Percentiles rank a stretch among this genome's conserved stretches.
These are phyloP conservation scores for Ceratobasidium sp. DNA, from an alignment of 1,284 basidiomycete genomes.

Conservation along the genomic window DNA sequence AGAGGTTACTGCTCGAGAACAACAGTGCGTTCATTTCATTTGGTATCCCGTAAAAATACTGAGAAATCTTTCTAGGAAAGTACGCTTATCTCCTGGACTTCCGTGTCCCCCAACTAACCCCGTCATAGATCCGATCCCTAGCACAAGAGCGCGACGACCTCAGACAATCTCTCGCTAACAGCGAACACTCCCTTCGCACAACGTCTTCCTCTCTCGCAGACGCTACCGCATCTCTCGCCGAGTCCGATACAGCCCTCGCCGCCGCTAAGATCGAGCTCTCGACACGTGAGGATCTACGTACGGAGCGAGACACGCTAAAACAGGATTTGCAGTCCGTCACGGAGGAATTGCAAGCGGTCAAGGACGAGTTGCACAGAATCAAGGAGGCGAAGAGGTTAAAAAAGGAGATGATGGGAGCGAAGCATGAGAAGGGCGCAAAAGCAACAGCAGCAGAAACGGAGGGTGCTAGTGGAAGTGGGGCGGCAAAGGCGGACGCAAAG, in stretches of 20 bases:
- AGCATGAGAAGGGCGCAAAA: slow-evolving; percentile 35
- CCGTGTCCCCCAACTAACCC: neutral
- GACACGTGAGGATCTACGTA: slow-evolving; percentile 4
- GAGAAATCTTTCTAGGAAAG: slow-evolving; percentile 33
- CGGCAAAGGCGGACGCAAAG: neutral
- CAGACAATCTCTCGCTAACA: slow-evolving; percentile 16
- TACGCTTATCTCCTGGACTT: slow-evolving; percentile 3
- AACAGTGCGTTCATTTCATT: slow-evolving; percentile 32
- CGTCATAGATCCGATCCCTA: slow-evolving; percentile 27
- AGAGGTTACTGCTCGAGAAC: slow-evolving; percentile 25
- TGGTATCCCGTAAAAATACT: slow-evolving; percentile 13
- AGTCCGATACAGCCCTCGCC: slow-evolving; percentile 41
- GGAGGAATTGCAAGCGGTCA: slow-evolving; percentile 12
- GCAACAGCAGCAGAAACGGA: slow-evolving; percentile 18
- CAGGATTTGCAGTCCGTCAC: slow-evolving; percentile 27
- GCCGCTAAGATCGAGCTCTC: slow-evolving; percentile 43
- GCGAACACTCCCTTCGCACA: slow-evolving; percentile 37
- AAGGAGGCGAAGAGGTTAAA: slow-evolving; percentile 9
- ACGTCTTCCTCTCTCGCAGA: slow-evolving; percentile 42
- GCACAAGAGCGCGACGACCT: slow-evolving; percentile 39
- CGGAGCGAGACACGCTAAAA: slow-evolving; percentile 31
- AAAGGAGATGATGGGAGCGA: slow-evolving; percentile 21
- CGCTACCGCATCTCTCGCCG: slow-evolving; percentile 39
- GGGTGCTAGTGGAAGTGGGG: neutral
- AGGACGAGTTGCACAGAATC: no score